Percentiles rank a stretch among this genome's conserved stretches.
These are phyloP conservation scores for Rhizophagus prolifer DNA, from an alignment of 192 early-diverging fungal species.

Conservation along the genomic window DNA sequence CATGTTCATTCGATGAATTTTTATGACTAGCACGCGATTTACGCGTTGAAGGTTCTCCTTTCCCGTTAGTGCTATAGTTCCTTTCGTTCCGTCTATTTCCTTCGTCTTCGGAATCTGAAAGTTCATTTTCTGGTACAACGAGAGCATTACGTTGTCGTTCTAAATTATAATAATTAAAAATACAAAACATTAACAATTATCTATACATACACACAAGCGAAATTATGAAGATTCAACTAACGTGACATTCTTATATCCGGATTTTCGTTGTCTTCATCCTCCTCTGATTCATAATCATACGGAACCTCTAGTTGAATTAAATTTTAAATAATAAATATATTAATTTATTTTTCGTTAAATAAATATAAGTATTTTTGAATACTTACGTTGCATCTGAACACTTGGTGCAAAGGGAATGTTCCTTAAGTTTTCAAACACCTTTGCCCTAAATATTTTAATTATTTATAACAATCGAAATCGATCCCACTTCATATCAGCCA, in stretches of 20 bases:
- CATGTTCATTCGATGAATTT: slow-evolving; percentile 1
- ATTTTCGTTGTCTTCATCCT: slow-evolving; percentile 68
- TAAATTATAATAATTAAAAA: slow-evolving; percentile 24
- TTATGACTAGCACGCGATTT: slow-evolving; percentile 4
- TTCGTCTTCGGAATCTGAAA: slow-evolving; percentile 79
- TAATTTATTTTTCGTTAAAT: background rate
- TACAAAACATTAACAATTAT: background rate
- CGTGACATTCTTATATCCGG: slow-evolving; percentile 60
- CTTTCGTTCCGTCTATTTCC: slow-evolving; percentile 41
- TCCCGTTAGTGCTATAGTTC: slow-evolving; percentile 9
- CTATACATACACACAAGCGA: background rate
- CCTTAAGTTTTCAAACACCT: slow-evolving; percentile 71
- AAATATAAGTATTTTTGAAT: background rate
- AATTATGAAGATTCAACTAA: slow-evolving; percentile 38
- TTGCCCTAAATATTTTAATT: slow-evolving; percentile 33
- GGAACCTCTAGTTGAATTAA: slow-evolving; percentile 62
- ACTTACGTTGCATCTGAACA: slow-evolving; percentile 73
- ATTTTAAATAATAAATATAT: background rate
- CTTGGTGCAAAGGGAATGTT: slow-evolving; percentile 66
- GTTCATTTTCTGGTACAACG: slow-evolving; percentile 68
- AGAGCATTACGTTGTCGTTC: slow-evolving; percentile 62
- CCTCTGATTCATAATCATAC: slow-evolving; percentile 35
- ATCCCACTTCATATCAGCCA: slow-evolving; percentile 81
- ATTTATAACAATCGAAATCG: background rate
- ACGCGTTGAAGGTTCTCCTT: slow-evolving; percentile 15